Evolutionary conservation across 495 filamentous ascomycete genomes (phyloP).

Genomic region (Penicillium parvum): DNA sequence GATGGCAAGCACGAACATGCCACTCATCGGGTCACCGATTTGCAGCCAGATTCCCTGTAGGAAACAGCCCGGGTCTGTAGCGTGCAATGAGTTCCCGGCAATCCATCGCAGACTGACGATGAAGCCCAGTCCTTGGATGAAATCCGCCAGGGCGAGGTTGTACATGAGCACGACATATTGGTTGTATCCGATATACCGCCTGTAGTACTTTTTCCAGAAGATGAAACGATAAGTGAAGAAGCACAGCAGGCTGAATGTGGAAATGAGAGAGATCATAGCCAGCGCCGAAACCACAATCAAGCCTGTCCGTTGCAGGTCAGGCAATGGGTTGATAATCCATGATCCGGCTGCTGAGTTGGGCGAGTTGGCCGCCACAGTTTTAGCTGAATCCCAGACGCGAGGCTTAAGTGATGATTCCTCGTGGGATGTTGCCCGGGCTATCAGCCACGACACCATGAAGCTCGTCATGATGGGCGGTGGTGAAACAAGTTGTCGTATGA

Average conservation of each 20-base stretch:
- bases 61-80: conserved; percentile 53
- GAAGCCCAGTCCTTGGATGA: conserved; percentile 61
- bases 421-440: background rate
- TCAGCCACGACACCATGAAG: conserved; percentile 7
- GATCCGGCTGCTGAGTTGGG: conserved; percentile 14
- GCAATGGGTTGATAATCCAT: conserved; percentile 35
- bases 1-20: conserved; percentile 60
- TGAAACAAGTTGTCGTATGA: background rate
- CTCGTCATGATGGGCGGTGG: conserved; percentile 4
- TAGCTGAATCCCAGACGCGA: conserved; percentile 4
- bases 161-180: conserved; percentile 67
- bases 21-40: conserved; percentile 59
- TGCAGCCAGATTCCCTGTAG: conserved; percentile 63
- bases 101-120: conserved; percentile 57
- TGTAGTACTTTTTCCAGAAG: conserved; percentile 42
- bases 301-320: conserved; percentile 38
- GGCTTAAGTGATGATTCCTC: background rate
- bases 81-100: conserved; percentile 41
- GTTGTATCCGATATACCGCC: conserved; percentile 43
- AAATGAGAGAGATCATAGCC: conserved; percentile 50
- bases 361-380: conserved; percentile 12
- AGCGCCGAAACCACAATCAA: conserved; percentile 47
- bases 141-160: conserved; percentile 63
- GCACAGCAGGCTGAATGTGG: conserved; percentile 41
- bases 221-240: conserved; percentile 51